phyloP scores from a whole-genome alignment of 1,284 basidiomycete species.

The Leccinum griseonigrum region DNA sequence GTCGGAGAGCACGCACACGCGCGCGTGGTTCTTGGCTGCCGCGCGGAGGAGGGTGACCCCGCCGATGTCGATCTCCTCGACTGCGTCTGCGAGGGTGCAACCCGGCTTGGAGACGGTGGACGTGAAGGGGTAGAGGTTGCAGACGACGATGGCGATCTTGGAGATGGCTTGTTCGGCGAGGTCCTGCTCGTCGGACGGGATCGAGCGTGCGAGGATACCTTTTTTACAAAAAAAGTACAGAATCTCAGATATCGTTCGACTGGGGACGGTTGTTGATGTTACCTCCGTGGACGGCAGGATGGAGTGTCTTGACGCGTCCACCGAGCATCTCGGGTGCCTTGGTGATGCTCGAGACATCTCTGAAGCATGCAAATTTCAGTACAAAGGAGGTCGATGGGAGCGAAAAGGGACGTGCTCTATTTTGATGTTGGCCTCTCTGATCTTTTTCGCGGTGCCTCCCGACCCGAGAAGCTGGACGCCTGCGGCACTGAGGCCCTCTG shows the following conservation, averaged over 20 bases:
- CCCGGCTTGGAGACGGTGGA: slow-evolving; percentile 86
- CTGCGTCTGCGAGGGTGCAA: slow-evolving; percentile 89
- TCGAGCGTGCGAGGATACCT: slow-evolving; percentile 90
- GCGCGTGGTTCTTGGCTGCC: slow-evolving; percentile 97
- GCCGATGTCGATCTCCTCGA: slow-evolving; percentile 99
- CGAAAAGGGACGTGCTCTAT: slow-evolving; percentile 68
- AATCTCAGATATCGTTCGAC: slow-evolving; percentile 7
- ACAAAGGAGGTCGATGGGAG: neutral
- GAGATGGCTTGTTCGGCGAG: slow-evolving; percentile 79
- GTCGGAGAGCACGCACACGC: slow-evolving; percentile 90
- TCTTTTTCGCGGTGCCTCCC: slow-evolving; percentile 97
- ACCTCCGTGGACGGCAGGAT: slow-evolving; percentile 98
- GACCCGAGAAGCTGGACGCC: slow-evolving; percentile 92
- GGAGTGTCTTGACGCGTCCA: slow-evolving; percentile 98
- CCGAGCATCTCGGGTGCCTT: slow-evolving; percentile 99
- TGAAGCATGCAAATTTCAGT: slow-evolving; percentile 35
- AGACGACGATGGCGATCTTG: slow-evolving; percentile 93
- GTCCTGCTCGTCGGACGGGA: slow-evolving; percentile 84
- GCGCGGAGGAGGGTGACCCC: slow-evolving; percentile 98
- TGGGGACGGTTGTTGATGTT: neutral
- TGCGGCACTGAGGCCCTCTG: slow-evolving; percentile 74
- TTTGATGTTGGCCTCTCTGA: slow-evolving; percentile 89
- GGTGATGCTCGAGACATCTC: slow-evolving; percentile 97
- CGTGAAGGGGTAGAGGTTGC: slow-evolving; percentile 98
- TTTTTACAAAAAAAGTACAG: neutral